Conservation (phyloP, 352 stramenopile genomes). For the Globisporangium cederbergense region DNA sequence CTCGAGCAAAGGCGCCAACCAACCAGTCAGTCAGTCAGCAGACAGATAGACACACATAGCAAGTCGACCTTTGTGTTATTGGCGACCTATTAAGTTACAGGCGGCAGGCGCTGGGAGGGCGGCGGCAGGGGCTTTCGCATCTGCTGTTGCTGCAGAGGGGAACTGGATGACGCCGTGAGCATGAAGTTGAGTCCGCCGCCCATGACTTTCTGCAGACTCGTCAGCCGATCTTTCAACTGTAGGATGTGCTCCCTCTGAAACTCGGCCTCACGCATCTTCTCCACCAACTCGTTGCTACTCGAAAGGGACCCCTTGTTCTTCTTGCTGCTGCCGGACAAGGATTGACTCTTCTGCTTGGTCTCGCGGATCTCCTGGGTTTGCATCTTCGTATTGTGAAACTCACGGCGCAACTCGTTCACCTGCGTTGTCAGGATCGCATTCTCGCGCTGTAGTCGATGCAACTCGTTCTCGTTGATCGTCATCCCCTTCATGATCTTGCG, state of each 20-base stretch:
- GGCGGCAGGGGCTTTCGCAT: constrained; percentile 13
- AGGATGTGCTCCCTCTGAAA: constrained; percentile 71
- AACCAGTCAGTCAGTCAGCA: not conserved
- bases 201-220: constrained; percentile 59
- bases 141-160: constrained; percentile 10
- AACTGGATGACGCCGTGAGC: constrained; percentile 33
- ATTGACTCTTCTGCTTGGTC: constrained; percentile 31
- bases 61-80: not conserved
- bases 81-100: constrained; percentile 36
- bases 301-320: constrained; percentile 16
- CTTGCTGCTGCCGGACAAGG: constrained; percentile 13
- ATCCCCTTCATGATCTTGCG: constrained; percentile 88
- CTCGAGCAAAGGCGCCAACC: not conserved
- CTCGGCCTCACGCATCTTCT: constrained; percentile 63
- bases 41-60: not conserved
- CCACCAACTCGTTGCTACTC: constrained; percentile 26
- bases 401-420: constrained; percentile 78
- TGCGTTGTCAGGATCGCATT: constrained; percentile 79
- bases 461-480: constrained; percentile 76
- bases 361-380: constrained; percentile 60
- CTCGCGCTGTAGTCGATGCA: constrained; percentile 77
- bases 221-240: constrained; percentile 65
- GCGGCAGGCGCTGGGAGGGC: constrained; percentile 52
- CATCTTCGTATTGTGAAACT: constrained; percentile 81
- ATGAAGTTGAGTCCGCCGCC: constrained; percentile 56